phyloP scores from a whole-genome alignment of 176 grass and related monocot genomes.

The Carex kokanica region DNA sequence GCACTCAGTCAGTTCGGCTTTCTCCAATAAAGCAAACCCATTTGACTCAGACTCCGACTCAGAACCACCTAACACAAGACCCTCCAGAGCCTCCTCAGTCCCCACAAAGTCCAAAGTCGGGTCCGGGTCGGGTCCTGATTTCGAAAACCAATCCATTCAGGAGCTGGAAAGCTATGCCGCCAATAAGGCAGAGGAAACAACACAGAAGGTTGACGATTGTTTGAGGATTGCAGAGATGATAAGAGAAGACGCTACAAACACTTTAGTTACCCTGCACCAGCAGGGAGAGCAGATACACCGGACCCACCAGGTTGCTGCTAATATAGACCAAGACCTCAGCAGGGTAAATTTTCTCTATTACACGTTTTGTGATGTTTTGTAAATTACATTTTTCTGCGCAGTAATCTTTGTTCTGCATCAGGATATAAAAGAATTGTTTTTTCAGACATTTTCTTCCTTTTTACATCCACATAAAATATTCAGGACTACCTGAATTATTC shows the following conservation, averaged over 20 bases:
- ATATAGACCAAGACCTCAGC: slow-evolving; percentile 86
- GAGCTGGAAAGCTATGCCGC: slow-evolving; percentile 71
- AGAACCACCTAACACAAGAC: slow-evolving; percentile 38
- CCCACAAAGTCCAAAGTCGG: slow-evolving; percentile 20
- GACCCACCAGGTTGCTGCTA: slow-evolving; percentile 59
- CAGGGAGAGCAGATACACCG: slow-evolving; percentile 82
- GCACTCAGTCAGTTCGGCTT: slow-evolving; percentile 36
- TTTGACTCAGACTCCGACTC: slow-evolving; percentile 76
- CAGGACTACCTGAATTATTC: neutral
- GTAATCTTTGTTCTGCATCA: neutral
- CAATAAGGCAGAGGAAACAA: slow-evolving; percentile 56
- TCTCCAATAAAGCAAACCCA: slow-evolving; percentile 47
- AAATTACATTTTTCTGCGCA: neutral
- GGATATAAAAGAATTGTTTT: neutral
- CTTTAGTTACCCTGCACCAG: slow-evolving; percentile 60
- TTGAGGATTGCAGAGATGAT: slow-evolving; percentile 82
- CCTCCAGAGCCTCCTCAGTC: slow-evolving; percentile 46
- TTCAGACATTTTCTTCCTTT: neutral
- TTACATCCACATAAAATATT: neutral
- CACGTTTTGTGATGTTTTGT: neutral
- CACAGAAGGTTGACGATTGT: slow-evolving; percentile 70
- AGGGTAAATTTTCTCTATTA: slow-evolving; percentile 47
- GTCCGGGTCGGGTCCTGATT: neutral
- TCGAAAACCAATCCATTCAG: slow-evolving; percentile 56
- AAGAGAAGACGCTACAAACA: slow-evolving; percentile 78